Base-by-base conservation (phyloP, 108 stramenopile genomes). In the Cyclotella baltica region DNA sequence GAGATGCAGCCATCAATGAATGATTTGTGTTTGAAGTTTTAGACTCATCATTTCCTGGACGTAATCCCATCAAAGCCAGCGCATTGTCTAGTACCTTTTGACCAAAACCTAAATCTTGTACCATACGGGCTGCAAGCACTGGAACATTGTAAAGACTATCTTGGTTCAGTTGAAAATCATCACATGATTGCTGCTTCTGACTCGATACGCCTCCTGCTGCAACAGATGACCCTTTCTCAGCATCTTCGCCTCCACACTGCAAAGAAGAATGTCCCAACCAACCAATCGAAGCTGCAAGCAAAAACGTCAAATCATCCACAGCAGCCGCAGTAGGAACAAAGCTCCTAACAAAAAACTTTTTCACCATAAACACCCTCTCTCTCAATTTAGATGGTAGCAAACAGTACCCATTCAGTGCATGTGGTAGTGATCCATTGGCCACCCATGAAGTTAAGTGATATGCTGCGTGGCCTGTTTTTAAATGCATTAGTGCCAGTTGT, bases 391-490 rank as follows among this genome's bases (percentile, higher is more conserved):
- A 28, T 27, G 84, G 65, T 35, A 91, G 70, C 52, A 89, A 53
- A 11, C 51, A 55, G 71, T 75, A 88, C 2, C 87, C 90, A 70
- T 89, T 87, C 66, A 87, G 65, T 13, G 88, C 81, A 65, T 82
- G 75, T 25, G 88, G 87, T 5, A 91, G 51, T 31, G 66, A 70
- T n/a, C 90, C 90, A 78, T 85, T 86, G 10, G 73, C 75, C 33
- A 87, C 83, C 87, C 86, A 91, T 18, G 52, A 37, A 10, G 76
- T 77, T 19, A 91, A 67, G 51, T 87, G 66, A 64, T 67, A 61
- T 13, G 73, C 66, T 20, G 88, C 83, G 1, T 90, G 43, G 5
- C 92, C 92, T 4, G 74, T 65, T 65, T 76, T 30, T 28, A 75
- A 65, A 43, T 83, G 87, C 38, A 77, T 66, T n/a, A 75, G 40